Conservation (phyloP, 176 grass and related monocot species). For the Raddia distichophylla region DNA sequence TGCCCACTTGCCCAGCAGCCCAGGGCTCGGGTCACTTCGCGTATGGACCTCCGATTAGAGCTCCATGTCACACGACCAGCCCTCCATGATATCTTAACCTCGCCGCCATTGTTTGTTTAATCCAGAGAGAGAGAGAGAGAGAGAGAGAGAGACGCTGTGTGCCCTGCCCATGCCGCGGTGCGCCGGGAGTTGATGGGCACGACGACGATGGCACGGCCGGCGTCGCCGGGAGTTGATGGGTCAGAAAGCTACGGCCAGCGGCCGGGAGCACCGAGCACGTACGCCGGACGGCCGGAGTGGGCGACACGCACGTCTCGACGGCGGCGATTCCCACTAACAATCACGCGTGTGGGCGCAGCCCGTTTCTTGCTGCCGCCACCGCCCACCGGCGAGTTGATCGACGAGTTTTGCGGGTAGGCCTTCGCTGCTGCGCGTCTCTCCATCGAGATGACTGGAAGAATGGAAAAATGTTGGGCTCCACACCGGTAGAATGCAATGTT, state of each 20-base stretch:
- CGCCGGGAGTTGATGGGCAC: neutral
- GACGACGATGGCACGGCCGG: slow-evolving; percentile 18
- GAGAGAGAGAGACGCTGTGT: too few relatives aligned
- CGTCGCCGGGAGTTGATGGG: slow-evolving; percentile 19
- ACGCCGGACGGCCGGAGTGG: too few relatives aligned
- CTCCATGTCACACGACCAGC: slow-evolving; percentile 4
- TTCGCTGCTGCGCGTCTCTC: too few relatives aligned
- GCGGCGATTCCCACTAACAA: neutral
- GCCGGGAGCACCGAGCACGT: neutral
- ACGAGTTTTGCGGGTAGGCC: neutral
- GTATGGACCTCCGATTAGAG: neutral
- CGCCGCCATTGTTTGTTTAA: neutral
- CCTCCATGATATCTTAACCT: neutral
- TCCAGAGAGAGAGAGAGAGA: neutral
- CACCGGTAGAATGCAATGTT: neutral
- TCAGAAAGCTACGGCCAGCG: slow-evolving; percentile 20
- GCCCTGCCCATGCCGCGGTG: too few relatives aligned
- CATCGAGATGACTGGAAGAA: too few relatives aligned
- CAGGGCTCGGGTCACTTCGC: neutral
- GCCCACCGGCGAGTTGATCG: neutral
- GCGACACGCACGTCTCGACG: neutral
- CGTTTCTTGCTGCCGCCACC: neutral
- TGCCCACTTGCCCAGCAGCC: too few relatives aligned
- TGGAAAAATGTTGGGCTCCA: neutral
- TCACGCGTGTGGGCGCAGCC: neutral